Evolutionary conservation across 2,329 filamentous ascomycete species (phyloP).

Genomic region (Colletotrichum caudatum): DNA sequence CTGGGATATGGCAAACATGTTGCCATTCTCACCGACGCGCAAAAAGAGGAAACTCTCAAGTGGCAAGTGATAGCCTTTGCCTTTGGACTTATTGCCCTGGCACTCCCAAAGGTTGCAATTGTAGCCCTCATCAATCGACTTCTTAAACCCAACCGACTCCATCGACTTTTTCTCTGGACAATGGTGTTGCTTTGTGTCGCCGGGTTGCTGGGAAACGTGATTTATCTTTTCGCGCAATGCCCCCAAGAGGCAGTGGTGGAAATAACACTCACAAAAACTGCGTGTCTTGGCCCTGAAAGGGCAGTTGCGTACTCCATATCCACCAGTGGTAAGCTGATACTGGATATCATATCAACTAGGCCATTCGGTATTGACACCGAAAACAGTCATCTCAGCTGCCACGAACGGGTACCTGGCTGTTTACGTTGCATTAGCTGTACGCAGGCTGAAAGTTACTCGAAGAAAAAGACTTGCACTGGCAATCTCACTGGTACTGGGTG

Average conservation of each 20-base stretch:
- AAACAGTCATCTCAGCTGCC: constrained; percentile 29
- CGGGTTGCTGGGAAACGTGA: constrained; percentile 51
- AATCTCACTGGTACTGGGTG: constrained; percentile 52
- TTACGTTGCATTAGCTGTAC: constrained; percentile 55
- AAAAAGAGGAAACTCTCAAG: constrained; percentile 49
- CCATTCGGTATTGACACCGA: not conserved
- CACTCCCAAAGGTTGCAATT: constrained; percentile 56
- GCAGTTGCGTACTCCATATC: constrained; percentile 56
- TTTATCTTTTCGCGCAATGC: constrained; percentile 58
- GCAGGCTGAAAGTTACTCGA: constrained; percentile 51
- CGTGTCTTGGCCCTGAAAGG: constrained; percentile 51
- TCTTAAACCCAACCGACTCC: constrained; percentile 51
- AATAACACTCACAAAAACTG: constrained; percentile 51
- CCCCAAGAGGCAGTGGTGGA: constrained; percentile 53
- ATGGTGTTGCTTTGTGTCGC: constrained; percentile 49
- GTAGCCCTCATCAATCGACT: constrained; percentile 53
- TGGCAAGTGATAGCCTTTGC: constrained; percentile 54
- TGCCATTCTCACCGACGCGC: constrained; percentile 45
- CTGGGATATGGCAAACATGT: constrained; percentile 56
- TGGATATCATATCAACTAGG: too few relatives aligned
- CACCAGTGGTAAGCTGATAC: constrained; percentile 50
- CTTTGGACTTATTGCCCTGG: constrained; percentile 54
- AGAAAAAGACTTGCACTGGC: constrained; percentile 56
- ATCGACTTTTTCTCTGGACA: constrained; percentile 53
- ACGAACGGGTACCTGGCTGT: constrained; percentile 56